Evolutionary conservation across 352 stramenopile species (phyloP), one percentile per base, ranked within the genome.

Genomic region (Phytophthora chlamydospora): DNA sequence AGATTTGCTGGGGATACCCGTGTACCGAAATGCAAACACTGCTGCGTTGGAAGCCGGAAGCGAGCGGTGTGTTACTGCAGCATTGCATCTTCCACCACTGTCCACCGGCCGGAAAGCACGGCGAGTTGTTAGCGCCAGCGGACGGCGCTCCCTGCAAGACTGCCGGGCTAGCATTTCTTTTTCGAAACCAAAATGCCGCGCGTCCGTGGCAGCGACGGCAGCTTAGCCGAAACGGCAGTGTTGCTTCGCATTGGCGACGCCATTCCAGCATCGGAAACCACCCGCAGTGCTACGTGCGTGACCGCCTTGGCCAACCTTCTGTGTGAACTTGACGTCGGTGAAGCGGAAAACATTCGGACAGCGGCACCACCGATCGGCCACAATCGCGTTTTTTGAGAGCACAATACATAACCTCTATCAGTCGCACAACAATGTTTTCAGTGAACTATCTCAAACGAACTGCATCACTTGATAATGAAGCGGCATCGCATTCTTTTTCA

Each of bases 51-150:
- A 48, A 19, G 14, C 13, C 52, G 52, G 53, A 41, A 58, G 46
- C 57, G 56, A 48, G 56, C 38, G 57, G 45, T 33, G 52, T 16
- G 32, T 60, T 60, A 60, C 52, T 60, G 45, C 55, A 24, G 21
- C 21, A 17, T 39, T 58, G 58, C 48, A 38, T 52, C 24, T 53
- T 52, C 58, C 52, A 55, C 36, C 34, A 17, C 4, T 59, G 32
- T 44, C 50, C 38, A 40, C 39, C 39, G 32, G 34, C 14, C 19
- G 14, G 35, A 41, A 41, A 19, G 14, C 19, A 16, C 21, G 21
- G 13, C 39, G n/a, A 24, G 3, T 24, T 24, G 21, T 24, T 24
- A 24, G 21, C 21, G 21, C 21, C 21, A 24, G 21, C 21, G 21
- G 21, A 24, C 21, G 21, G n/a, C n/a, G n/a, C n/a, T n/a, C n/a